Base-by-base conservation (phyloP, 2,329 filamentous ascomycete genomes). In the Cladophialophora immunda region DNA sequence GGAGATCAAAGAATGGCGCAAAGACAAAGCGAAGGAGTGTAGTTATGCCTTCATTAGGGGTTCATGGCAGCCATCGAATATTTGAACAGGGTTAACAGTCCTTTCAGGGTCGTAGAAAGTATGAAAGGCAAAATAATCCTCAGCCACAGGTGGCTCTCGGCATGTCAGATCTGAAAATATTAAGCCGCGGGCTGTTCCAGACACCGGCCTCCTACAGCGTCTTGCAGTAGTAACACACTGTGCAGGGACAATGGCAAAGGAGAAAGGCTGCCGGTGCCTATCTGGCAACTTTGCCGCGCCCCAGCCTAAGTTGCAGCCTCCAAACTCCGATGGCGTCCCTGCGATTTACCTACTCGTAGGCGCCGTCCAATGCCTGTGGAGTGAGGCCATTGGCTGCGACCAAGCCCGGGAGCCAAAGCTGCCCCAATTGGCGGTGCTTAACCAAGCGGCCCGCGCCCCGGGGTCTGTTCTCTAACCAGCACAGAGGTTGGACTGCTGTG, bases 1-100 rank as follows among this genome's bases (percentile, higher is more conserved):
- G 22, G 41, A 59, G 53, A 7, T 57, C 36, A 54, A 53, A 61
- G 58, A 61, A 61, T 36, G 58, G 38, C n/a, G 41, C 45, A 36
- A 27, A 50, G 38, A 54, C 58, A 54, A 61, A 54, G 47, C 19
- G 32, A 61, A 22, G 15, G 32, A 53, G 45, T 50, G 45, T 25
- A 17, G 9, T 50, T 25, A 50, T 50, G 45, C 17, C 45, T 50
- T 27, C 11, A 50, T 50, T 27, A 50, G 19, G 45, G 22, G 22
- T 25, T 50, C 5, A 50, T 15, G 19, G 45, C 22, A 27, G 27
- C 27, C 45, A 13, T 13, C 15, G 11, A 22, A 27, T 15, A 15
- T 50, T 15, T 25, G 19, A 50, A 11, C 13, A 50, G 45, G 45
- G 22, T 15, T 50, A 50, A 15, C 11, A 25, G 45, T 25, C 45